Base-by-base conservation (phyloP, 345 rosid genomes). In the Brassica nigra region DNA sequence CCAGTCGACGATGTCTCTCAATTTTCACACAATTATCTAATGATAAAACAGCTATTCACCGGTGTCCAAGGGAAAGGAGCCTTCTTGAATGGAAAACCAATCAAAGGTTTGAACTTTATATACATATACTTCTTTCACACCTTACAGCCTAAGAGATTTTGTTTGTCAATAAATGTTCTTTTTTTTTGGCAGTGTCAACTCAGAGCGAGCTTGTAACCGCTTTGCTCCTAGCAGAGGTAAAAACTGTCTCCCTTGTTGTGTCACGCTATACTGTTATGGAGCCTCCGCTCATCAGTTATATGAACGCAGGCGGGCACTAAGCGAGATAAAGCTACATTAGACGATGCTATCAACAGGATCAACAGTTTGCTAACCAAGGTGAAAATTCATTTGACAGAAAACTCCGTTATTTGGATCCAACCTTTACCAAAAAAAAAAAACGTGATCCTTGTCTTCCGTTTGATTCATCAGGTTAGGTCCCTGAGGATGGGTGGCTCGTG, bases 401-500 rank as follows among this genome's bases (percentile, higher is more conserved):
- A 29, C 3, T 34, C 27, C 29, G 18, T 7, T 14, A 20, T 58
- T 1, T 30, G 7, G 42, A 4, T 76, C 62, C 34, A 54, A 1
- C 4, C 39, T 66, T 15, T 33, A 3, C 58, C 6, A 67, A 78
- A 52, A 78, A 49, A 49, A n/a, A n/a, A n/a, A 34, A 28, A 20
- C 23, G 23, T 20, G 49, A 57, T 23, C 10, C 57, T 75, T 34
- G 63, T 14, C 63, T 72, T 59, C 20, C 77, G 59, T 84, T 68
- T 58, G 62, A 2, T 64, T 52, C 18, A 2, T 78, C 90, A 95
- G 99, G 98, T 93, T 75, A 86, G 99, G 83, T 93, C 98, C 8
- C 78, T 95, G 66, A 87, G 99, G 78, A 92, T 95, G 96, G 83
- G 87, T 58, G 99, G 99, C 61, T 95, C 98, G 1, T 95, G 99